Percentiles rank a stretch among this genome's conserved stretches.
phyloP scores from a whole-genome alignment of 495 filamentous ascomycete genomes.

The Aspergillus steynii region DNA sequence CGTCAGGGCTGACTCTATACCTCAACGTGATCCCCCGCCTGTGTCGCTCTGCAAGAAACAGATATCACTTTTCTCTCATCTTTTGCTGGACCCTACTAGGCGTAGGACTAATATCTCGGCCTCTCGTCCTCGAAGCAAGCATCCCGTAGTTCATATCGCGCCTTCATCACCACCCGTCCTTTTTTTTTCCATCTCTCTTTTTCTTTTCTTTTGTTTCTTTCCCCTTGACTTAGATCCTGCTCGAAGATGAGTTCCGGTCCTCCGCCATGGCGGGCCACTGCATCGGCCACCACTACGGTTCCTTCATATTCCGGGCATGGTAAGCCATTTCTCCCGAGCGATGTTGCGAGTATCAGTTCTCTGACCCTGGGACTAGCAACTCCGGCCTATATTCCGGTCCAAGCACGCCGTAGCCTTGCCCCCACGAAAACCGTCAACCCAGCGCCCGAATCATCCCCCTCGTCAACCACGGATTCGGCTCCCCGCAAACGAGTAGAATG shows the following conservation, averaged over 20 bases:
- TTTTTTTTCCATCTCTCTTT: slow-evolving; percentile 11
- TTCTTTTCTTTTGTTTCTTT: slow-evolving; percentile 11
- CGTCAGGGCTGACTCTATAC: background rate
- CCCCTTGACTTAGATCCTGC: slow-evolving; percentile 8
- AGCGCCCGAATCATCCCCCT: slow-evolving; percentile 29
- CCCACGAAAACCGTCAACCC: slow-evolving; percentile 24
- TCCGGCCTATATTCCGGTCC: slow-evolving; percentile 53
- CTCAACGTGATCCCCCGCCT: background rate
- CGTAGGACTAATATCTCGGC: slow-evolving; percentile 1
- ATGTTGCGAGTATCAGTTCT: slow-evolving; percentile 1
- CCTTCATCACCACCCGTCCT: slow-evolving; percentile 2
- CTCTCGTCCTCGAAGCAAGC: slow-evolving; percentile 12
- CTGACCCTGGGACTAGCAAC: slow-evolving; percentile 29
- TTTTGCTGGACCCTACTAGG: slow-evolving; percentile 5
- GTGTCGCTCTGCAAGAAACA: background rate
- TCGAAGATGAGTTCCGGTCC: slow-evolving; percentile 42
- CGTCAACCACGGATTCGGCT: slow-evolving; percentile 23
- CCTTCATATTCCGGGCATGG: slow-evolving; percentile 31
- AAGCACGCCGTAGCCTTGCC: slow-evolving; percentile 49
- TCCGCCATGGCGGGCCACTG: slow-evolving; percentile 44
- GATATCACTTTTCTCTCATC: slow-evolving; percentile 6
- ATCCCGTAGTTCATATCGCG: slow-evolving; percentile 13
- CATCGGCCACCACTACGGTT: slow-evolving; percentile 33
- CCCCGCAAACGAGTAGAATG: slow-evolving; percentile 60
- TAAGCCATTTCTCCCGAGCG: slow-evolving; percentile 21